A percentile compares a stretch with the other conserved stretches of the same genome.
phyloP scores from a whole-genome alignment of 331 rosid genomes.

The Malus hybrid region DNA sequence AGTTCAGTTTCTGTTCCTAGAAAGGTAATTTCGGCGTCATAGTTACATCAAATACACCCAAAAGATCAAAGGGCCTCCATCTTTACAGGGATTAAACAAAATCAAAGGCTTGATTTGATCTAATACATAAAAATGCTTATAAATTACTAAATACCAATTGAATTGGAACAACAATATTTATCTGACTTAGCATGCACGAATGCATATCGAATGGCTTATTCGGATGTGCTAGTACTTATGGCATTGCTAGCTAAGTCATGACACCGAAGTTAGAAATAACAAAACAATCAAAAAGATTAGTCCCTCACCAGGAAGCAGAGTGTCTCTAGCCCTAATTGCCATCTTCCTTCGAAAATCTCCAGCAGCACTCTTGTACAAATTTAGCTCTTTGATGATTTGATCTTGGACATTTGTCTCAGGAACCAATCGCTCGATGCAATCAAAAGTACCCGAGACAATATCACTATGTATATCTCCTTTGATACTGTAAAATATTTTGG shows the following conservation, averaged over 20 bases:
- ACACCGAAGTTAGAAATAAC: conserved; percentile 3
- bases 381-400: conserved; percentile 73
- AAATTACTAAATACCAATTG: not conserved
- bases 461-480: conserved; percentile 60
- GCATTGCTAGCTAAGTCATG: not conserved
- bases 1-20: not conserved
- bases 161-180: not conserved
- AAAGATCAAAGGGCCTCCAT: not conserved
- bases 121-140: not conserved
- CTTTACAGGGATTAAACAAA: not conserved
- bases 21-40: not conserved
- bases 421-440: conserved; percentile 86
- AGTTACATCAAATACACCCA: not conserved
- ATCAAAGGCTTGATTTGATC: not conserved
- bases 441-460: conserved; percentile 63
- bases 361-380: conserved; percentile 56
- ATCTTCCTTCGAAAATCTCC: conserved; percentile 89
- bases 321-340: conserved; percentile 86
- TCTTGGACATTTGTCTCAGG: conserved; percentile 82
- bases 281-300: conserved; percentile 12
- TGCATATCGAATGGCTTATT: not conserved
- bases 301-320: conserved; percentile 74
- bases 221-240: not conserved
- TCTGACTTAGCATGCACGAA: not conserved
- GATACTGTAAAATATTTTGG: conserved; percentile 68